These are phyloP conservation scores for Parascedosporium putredinis DNA, from an alignment of 2,329 filamentous ascomycete species.

Conservation along the genomic window DNA sequence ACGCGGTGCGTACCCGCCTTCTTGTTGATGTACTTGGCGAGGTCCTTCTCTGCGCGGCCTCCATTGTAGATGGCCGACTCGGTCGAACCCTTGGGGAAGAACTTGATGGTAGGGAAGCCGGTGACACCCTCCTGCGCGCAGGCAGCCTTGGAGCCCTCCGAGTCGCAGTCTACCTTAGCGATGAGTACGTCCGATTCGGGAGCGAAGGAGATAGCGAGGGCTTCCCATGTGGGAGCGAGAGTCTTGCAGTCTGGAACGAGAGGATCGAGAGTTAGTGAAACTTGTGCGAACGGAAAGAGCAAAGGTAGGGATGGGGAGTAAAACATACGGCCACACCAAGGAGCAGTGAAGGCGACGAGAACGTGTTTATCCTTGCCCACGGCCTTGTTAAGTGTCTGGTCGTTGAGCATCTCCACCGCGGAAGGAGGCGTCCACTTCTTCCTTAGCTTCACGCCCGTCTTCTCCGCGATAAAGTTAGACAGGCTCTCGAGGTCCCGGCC, in stretches of 20 bases:
- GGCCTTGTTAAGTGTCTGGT: slow-evolving; percentile 63
- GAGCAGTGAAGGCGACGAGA: slow-evolving; percentile 91
- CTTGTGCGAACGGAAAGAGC: background rate
- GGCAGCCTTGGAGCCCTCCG: slow-evolving; percentile 69
- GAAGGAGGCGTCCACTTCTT: slow-evolving; percentile 64
- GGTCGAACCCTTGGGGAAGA: slow-evolving; percentile 78
- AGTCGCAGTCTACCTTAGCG: slow-evolving; percentile 92
- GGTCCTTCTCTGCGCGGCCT: slow-evolving; percentile 63
- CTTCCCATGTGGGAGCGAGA: slow-evolving; percentile 85
- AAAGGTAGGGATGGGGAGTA: background rate
- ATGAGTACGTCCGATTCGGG: slow-evolving; percentile 71
- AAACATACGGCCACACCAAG: slow-evolving; percentile 93
- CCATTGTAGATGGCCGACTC: slow-evolving; percentile 62
- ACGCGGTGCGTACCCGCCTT: slow-evolving; percentile 81
- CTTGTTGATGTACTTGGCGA: slow-evolving; percentile 76
- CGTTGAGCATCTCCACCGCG: slow-evolving; percentile 68
- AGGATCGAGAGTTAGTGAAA: background rate
- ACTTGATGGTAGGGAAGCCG: slow-evolving; percentile 96
- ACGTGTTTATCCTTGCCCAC: slow-evolving; percentile 83
- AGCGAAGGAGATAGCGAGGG: slow-evolving; percentile 69
- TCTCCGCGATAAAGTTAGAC: slow-evolving; percentile 68
- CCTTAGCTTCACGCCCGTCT: slow-evolving; percentile 76
- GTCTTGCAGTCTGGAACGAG: slow-evolving; percentile 75
- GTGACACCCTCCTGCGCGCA: slow-evolving; percentile 67
- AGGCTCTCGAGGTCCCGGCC: slow-evolving; percentile 83